Evolutionary conservation across 305 asterid genomes (phyloP), one percentile per base, ranked within the genome.

Genomic region (Ruellia speciosa): DNA sequence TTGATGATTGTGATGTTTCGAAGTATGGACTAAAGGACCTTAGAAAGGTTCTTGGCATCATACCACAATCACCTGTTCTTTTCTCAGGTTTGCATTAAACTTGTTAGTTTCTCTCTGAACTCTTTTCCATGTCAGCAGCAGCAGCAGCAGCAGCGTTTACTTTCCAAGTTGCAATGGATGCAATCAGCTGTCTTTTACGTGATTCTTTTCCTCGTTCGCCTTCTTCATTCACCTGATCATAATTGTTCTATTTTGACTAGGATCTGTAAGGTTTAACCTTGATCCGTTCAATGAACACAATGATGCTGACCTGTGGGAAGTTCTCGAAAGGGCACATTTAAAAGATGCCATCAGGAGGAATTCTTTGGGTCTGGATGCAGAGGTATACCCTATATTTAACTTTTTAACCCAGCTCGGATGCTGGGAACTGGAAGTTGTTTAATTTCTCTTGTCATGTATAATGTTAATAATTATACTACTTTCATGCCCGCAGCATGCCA

Each of bases 291-390:
- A 69, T 52, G 99, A 92, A 66, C 96, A 92, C 80, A 86, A 79
- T 55, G 99, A 92, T 71, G 94, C 95, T 72, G 94, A 86, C 64
- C 76, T 92, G 24, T 92, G 99, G 99, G 99, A 92, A 71, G 81
- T 94, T 67, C 72, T 92, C 66, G 98, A 92, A 70, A 81, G 98
- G 72, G 98, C 95, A 11, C 95, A 92, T 71, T 65, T 92, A 41
- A 88, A 88, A 72, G 96, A 88, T 68, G 96, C 74, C 70, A 81
- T 92, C 70, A 75, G 93, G 76, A 81, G 99, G 78, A 86, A 74
- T 56, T 58, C 93, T 54, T 71, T 84, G 75, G 96, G 96, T 9
- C 80, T 92, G n/a, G 94, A 92, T 51, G 76, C 94, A 0, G 94
- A 88, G 99, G 98, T 90, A 79, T 15, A 37, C 66, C 39, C 13